These are phyloP conservation scores for Aethionema arabicum DNA, from an alignment of 345 rosid genomes.

Conservation along the genomic window DNA sequence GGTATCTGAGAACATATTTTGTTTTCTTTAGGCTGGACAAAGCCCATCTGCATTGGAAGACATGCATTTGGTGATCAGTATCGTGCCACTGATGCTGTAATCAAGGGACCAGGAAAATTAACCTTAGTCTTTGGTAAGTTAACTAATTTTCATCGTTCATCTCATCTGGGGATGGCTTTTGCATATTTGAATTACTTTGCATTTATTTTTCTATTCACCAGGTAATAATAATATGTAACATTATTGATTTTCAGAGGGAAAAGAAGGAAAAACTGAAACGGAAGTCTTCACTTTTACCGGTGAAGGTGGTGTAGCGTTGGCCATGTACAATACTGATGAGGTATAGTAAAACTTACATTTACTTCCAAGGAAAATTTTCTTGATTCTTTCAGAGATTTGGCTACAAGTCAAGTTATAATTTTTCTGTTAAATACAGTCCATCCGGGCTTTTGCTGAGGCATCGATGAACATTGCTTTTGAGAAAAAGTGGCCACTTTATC, in stretches of 20 bases:
- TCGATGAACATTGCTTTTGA: conserved; percentile 89
- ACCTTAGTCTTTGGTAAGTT: conserved; percentile 78
- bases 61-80: conserved; percentile 99
- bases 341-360: conserved; percentile 37
- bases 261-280: conserved; percentile 63
- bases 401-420: background rate
- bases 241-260: conserved; percentile 69
- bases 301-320: conserved; percentile 84
- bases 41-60: conserved; percentile 97
- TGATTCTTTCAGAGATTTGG: conserved; percentile 8
- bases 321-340: conserved; percentile 99
- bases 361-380: background rate
- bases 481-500: conserved; percentile 99
- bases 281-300: conserved; percentile 90
- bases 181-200: conserved; percentile 1
- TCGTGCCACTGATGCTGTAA: conserved; percentile 87
- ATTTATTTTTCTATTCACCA: background rate
- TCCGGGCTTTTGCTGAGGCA: conserved; percentile 87
- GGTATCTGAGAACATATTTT: conserved; percentile 15
- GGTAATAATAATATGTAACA: background rate
- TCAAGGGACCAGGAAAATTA: conserved; percentile 89
- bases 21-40: conserved; percentile 75
- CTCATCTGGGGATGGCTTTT: conserved; percentile 8
- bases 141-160: background rate
- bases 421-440: conserved; percentile 51